Conservation (phyloP, 164 flowering plant species). For the Santalum album region DNA sequence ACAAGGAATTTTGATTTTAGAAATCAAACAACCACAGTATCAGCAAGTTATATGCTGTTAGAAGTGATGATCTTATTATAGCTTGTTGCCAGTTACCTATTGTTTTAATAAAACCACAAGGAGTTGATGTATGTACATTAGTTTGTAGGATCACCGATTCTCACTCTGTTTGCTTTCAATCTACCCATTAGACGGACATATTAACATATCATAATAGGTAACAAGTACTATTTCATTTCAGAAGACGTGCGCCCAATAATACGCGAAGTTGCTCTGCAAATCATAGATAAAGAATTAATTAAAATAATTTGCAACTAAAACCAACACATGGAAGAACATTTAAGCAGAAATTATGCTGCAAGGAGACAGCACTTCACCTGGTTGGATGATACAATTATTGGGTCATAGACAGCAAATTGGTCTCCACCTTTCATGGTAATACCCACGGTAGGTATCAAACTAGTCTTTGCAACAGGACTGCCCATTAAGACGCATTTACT, state of each 20-base stretch:
- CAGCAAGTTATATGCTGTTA: no score
- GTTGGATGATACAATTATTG: slow-evolving; percentile 45
- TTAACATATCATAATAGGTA: no score
- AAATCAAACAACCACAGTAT: no score
- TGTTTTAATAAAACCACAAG: no score
- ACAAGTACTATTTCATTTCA: slow-evolving; percentile 1
- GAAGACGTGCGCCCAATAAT: slow-evolving; percentile 55
- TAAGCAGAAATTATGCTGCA: not conserved
- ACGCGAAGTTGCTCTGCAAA: no score
- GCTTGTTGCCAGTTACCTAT: no score
- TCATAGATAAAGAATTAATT: not conserved
- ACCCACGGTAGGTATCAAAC: slow-evolving; percentile 43
- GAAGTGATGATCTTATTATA: no score
- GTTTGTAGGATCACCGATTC: no score
- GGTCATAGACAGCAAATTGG: slow-evolving; percentile 36
- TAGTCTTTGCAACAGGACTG: slow-evolving; percentile 45
- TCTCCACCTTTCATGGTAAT: slow-evolving; percentile 49
- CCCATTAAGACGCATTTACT: not conserved
- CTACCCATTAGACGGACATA: no score
- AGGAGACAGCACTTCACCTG: slow-evolving; percentile 27
- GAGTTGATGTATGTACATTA: no score
- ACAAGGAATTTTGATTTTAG: no score
- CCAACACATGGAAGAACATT: not conserved
- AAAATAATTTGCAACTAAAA: not conserved
- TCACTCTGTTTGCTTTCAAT: no score